These are phyloP conservation scores for Entomortierella lignicola DNA, from an alignment of 192 early-diverging fungal genomes.

Conservation along the genomic window DNA sequence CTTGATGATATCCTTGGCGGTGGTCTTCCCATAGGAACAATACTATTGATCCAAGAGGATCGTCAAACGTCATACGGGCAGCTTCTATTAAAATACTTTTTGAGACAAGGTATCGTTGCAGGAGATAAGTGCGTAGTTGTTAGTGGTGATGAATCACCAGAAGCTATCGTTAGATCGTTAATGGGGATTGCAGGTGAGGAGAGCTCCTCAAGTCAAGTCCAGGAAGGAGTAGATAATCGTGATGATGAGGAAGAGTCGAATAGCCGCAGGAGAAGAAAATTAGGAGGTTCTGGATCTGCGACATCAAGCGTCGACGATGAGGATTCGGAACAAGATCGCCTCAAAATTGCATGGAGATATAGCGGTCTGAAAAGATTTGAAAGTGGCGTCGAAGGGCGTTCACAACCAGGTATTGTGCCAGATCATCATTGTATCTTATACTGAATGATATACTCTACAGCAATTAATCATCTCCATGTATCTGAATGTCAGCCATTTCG, in stretches of 20 bases:
- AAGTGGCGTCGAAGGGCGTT: slow-evolving; percentile 52
- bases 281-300: slow-evolving; percentile 10
- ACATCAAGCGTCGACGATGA: slow-evolving; percentile 15
- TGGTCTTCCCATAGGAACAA: slow-evolving; percentile 84
- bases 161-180: slow-evolving; percentile 68
- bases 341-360: slow-evolving; percentile 98
- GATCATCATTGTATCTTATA: too few species aligned
- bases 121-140: slow-evolving; percentile 79
- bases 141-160: slow-evolving; percentile 72
- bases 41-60: slow-evolving; percentile 85
- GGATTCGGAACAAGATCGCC: slow-evolving; percentile 63
- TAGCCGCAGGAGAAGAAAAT: slow-evolving; percentile 1
- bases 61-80: slow-evolving; percentile 83
- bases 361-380: slow-evolving; percentile 80
- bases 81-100: slow-evolving; percentile 83
- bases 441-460: background rate
- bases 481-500: slow-evolving; percentile 16
- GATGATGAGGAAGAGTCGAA: slow-evolving; percentile 54
- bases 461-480: background rate
- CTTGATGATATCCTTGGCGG: slow-evolving; percentile 91
- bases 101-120: slow-evolving; percentile 85
- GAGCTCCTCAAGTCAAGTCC: slow-evolving; percentile 26
- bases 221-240: slow-evolving; percentile 56
- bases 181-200: slow-evolving; percentile 73
- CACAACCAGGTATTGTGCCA: slow-evolving; percentile 47